Conservation (phyloP, 148 eudicot species). For the Suaeda aralocaspica region DNA sequence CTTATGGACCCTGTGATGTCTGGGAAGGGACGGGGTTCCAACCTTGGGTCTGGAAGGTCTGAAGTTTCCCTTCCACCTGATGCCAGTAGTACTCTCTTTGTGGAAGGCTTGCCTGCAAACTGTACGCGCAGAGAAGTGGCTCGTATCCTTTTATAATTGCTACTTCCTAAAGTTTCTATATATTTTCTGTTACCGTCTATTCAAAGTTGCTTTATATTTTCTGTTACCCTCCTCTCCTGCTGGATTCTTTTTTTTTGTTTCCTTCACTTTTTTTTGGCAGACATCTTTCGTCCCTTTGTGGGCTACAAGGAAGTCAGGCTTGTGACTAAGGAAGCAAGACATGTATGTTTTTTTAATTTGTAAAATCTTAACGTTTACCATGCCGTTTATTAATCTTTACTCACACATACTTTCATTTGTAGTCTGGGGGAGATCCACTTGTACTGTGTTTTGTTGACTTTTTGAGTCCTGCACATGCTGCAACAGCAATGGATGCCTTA, state of each 20-base stretch:
- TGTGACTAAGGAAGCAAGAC: constrained; percentile 79
- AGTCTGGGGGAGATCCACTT: constrained; percentile 68
- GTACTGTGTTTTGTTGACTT: constrained; percentile 86
- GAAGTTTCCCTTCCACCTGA: constrained; percentile 71
- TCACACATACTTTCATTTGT: constrained; percentile 20
- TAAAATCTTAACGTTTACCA: neutral
- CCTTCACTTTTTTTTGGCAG: constrained; percentile 53
- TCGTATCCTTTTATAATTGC: constrained; percentile 61
- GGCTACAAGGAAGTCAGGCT: constrained; percentile 89
- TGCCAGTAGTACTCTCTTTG: constrained; percentile 73
- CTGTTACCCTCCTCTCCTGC: neutral
- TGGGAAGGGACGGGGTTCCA: constrained; percentile 40
- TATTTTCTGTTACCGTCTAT: too few species aligned
- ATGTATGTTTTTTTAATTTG: constrained; percentile 32
- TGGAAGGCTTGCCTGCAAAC: constrained; percentile 75
- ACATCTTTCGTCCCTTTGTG: constrained; percentile 84
- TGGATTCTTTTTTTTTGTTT: constrained; percentile 14
- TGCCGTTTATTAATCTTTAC: constrained; percentile 8
- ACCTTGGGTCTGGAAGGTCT: constrained; percentile 46
- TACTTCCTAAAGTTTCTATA: neutral
- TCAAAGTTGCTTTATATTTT: neutral
- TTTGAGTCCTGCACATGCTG: constrained; percentile 45
- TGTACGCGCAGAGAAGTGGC: constrained; percentile 75
- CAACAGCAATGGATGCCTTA: constrained; percentile 44
- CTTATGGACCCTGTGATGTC: constrained; percentile 35